Percentiles rank a stretch among this genome's conserved stretches.
phyloP scores from a whole-genome alignment of 2,329 filamentous ascomycete genomes.

The Xylaria sp. region DNA sequence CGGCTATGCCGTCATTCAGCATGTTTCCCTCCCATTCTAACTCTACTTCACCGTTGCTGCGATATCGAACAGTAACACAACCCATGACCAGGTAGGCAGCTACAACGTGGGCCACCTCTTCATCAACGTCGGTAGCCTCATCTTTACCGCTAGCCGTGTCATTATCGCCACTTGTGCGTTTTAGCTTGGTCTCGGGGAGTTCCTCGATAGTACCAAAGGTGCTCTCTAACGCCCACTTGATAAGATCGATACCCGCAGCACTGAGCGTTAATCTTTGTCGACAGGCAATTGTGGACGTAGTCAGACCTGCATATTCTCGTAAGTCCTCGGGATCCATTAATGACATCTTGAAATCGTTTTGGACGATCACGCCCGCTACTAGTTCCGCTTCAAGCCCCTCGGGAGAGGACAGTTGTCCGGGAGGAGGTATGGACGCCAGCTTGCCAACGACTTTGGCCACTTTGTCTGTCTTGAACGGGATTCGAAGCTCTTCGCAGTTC shows the following conservation, averaged over 20 bases:
- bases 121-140: slow-evolving; percentile 69
- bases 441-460: slow-evolving; percentile 95
- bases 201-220: slow-evolving; percentile 90
- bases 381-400: slow-evolving; percentile 60
- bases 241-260: slow-evolving; percentile 88
- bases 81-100: slow-evolving; percentile 84
- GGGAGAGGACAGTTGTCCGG: slow-evolving; percentile 54
- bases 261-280: slow-evolving; percentile 89
- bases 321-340: slow-evolving; percentile 97
- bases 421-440: slow-evolving; percentile 82
- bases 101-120: slow-evolving; percentile 67
- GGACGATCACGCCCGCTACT: slow-evolving; percentile 90
- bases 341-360: slow-evolving; percentile 97
- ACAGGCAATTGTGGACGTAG: slow-evolving; percentile 92
- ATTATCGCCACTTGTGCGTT: slow-evolving; percentile 53
- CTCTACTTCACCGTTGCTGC: slow-evolving; percentile 81
- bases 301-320: slow-evolving; percentile 95
- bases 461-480: slow-evolving; percentile 96
- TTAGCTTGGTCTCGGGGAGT: slow-evolving; percentile 64
- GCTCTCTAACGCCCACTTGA: slow-evolving; percentile 92
- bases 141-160: slow-evolving; percentile 48
- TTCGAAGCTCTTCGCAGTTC: slow-evolving; percentile 94
- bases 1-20: slow-evolving; percentile 97
- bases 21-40: slow-evolving; percentile 98
- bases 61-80: slow-evolving; percentile 84